These are phyloP conservation scores for Kalmanozyma brasiliensis DNA, from an alignment of 1,284 basidiomycete species.

Conservation along the genomic window DNA sequence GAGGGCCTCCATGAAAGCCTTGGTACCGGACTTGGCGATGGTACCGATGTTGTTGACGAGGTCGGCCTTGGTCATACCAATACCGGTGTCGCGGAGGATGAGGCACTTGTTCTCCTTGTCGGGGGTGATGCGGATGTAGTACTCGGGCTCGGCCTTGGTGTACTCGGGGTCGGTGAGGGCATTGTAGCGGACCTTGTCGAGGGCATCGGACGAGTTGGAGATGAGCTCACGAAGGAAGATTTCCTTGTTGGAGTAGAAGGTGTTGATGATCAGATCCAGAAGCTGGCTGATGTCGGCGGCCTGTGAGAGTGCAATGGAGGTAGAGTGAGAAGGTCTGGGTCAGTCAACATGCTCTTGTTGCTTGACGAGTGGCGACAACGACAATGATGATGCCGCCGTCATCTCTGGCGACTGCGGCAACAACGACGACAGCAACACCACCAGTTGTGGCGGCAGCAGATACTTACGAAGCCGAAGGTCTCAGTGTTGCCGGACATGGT, in stretches of 20 bases:
- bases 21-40: conserved; percentile 93
- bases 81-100: conserved; percentile 92
- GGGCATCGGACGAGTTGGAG: conserved; percentile 67
- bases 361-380: neutral
- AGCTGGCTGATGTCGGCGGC: conserved; percentile 66
- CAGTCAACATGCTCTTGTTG: conserved; percentile 4
- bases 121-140: conserved; percentile 68
- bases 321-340: neutral
- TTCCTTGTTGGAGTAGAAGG: conserved; percentile 67
- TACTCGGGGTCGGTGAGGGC: conserved; percentile 66
- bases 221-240: conserved; percentile 68
- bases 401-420: neutral
- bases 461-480: conserved; percentile 66
- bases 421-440: neutral
- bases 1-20: conserved; percentile 94
- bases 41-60: conserved; percentile 98
- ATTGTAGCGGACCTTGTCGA: conserved; percentile 68
- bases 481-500: conserved; percentile 64
- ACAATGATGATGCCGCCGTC: neutral
- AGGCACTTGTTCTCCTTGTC: conserved; percentile 96
- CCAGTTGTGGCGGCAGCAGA: neutral
- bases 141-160: conserved; percentile 65
- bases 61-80: conserved; percentile 76
- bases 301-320: conserved; percentile 5
- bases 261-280: conserved; percentile 68